Evolutionary conservation across 495 filamentous ascomycete genomes (phyloP).

Genomic region (Geopyxis carbonaria): DNA sequence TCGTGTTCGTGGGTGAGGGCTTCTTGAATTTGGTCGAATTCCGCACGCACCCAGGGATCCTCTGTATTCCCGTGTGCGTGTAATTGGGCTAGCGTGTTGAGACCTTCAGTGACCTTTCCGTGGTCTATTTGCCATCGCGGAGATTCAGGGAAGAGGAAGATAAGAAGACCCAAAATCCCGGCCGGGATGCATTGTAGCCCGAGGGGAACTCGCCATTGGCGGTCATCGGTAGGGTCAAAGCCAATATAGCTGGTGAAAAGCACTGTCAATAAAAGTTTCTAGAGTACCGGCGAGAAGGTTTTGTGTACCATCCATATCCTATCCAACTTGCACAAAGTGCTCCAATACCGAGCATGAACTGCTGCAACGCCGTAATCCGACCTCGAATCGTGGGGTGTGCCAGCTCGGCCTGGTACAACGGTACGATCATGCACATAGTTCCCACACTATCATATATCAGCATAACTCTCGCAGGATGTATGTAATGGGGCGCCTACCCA

Average conservation of each 20-base stretch:
- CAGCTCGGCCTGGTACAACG: constrained; percentile 29
- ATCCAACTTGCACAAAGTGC: constrained; percentile 33
- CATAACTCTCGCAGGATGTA: constrained; percentile 21
- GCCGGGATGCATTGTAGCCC: constrained; percentile 44
- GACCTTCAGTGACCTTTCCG: constrained; percentile 34
- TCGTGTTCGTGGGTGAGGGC: constrained; percentile 39
- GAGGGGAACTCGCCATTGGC: constrained; percentile 40
- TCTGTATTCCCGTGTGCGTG: constrained; percentile 40
- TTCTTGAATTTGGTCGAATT: constrained; percentile 51
- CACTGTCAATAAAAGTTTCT: background rate
- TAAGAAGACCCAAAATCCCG: constrained; percentile 35
- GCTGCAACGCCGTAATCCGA: constrained; percentile 39
- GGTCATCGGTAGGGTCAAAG: constrained; percentile 22
- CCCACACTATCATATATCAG: constrained; percentile 29
- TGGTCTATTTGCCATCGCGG: constrained; percentile 46
- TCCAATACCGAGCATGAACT: constrained; percentile 46
- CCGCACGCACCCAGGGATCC: constrained; percentile 45
- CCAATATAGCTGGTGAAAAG: constrained; percentile 9
- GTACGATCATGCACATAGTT: constrained; percentile 31
- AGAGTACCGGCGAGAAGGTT: constrained; percentile 10
- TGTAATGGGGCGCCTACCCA: constrained; percentile 2
- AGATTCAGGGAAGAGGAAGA: constrained; percentile 42
- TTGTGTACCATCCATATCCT: constrained; percentile 29
- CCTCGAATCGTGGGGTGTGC: constrained; percentile 30
- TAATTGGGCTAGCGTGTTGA: constrained; percentile 39